Conservation (phyloP, 129 eudicot genomes). For the Rutidosis leptorrhynchoides region DNA sequence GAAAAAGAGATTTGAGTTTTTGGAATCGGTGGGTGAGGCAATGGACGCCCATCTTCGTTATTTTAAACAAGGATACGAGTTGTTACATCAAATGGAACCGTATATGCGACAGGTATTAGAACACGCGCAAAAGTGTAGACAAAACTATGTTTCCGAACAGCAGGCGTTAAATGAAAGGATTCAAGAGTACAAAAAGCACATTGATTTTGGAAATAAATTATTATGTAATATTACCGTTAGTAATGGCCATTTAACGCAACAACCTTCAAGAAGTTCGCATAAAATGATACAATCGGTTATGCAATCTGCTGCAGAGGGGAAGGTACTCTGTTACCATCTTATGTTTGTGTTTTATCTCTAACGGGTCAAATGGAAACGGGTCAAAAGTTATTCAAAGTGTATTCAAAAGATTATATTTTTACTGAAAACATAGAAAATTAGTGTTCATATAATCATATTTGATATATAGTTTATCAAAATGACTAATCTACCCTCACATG, state of each 20-base stretch:
- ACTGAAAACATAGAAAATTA: not conserved
- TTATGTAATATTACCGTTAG: conserved; percentile 36
- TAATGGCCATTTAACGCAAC: conserved; percentile 40
- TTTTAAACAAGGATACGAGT: conserved; percentile 90
- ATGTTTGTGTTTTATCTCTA: not conserved
- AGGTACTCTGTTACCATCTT: conserved; percentile 48
- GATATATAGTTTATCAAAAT: too few species aligned
- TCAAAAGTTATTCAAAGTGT: not conserved
- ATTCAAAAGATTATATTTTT: not conserved
- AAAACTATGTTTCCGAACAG: conserved; percentile 63
- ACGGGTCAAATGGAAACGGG: not conserved
- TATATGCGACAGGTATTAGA: conserved; percentile 73
- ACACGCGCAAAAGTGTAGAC: conserved; percentile 63
- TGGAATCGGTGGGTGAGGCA: conserved; percentile 81
- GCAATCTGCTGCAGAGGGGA: conserved; percentile 81
- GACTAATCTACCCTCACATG: too few species aligned
- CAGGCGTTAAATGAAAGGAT: conserved; percentile 71
- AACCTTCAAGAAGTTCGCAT: conserved; percentile 54
- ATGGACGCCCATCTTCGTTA: conserved; percentile 93
- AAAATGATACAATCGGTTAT: conserved; percentile 81
- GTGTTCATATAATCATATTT: not conserved
- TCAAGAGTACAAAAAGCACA: conserved; percentile 69
- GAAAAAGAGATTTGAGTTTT: conserved; percentile 78
- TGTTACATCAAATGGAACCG: conserved; percentile 95
- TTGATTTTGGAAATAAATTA: conserved; percentile 54